Percentiles rank a stretch among this genome's conserved stretches.
phyloP scores from a whole-genome alignment of 148 eudicot genomes.

The Oxyria digyna region DNA sequence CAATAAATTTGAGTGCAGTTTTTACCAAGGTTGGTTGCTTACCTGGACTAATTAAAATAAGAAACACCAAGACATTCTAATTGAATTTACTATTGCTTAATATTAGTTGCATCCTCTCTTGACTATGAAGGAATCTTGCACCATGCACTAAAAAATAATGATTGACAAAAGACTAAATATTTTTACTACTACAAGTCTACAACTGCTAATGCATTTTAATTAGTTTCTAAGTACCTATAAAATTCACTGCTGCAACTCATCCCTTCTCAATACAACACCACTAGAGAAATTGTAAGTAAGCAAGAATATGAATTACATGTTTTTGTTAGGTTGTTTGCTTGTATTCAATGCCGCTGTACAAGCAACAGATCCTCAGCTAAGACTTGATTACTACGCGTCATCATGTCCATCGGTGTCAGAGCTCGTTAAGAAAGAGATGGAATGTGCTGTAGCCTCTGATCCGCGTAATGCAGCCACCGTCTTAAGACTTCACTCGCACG shows the following conservation, averaged over 20 bases:
- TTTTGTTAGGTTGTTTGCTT: background rate
- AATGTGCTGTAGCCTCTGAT: constrained; percentile 71
- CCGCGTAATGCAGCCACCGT: constrained; percentile 82
- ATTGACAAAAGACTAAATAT: background rate
- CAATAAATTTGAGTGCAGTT: constrained; percentile 16
- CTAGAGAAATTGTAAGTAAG: background rate
- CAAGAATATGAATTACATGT: background rate
- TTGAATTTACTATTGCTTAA: constrained; percentile 10
- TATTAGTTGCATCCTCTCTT: constrained; percentile 62
- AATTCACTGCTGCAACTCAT: background rate
- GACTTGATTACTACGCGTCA: constrained; percentile 59
- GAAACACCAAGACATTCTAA: background rate
- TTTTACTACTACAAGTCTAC: too few species aligned
- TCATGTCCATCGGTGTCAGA: constrained; percentile 51
- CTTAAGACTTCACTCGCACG: constrained; percentile 75
- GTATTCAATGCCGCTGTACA: constrained; percentile 1
- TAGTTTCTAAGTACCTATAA: background rate
- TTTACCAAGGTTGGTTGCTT: constrained; percentile 10
- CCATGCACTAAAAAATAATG: constrained; percentile 10
- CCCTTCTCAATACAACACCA: background rate
- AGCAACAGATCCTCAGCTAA: constrained; percentile 39
- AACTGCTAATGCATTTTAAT: background rate
- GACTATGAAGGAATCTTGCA: constrained; percentile 29
- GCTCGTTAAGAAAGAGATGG: constrained; percentile 80
- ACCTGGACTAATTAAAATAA: background rate